Conservation (phyloP, 2,329 filamentous ascomycete genomes). For the Stemphylium vesicarium region DNA sequence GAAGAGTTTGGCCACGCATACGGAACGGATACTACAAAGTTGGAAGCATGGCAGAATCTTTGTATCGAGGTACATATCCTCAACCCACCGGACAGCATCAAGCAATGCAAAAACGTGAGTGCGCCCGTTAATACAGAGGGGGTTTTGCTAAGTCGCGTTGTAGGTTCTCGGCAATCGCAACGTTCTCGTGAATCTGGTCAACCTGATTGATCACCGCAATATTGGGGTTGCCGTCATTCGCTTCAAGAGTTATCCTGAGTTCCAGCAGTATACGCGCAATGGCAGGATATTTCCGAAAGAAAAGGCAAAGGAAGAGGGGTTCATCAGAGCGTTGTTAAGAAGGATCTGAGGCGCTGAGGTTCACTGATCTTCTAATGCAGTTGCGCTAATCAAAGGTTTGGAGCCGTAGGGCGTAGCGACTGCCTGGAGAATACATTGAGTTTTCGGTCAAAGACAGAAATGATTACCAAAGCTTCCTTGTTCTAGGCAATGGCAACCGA, state of each 20-base stretch:
- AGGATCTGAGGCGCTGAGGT: background rate
- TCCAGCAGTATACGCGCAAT: slow-evolving; percentile 16
- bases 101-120: slow-evolving; percentile 22
- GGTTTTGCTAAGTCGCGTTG: background rate
- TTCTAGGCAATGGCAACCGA: too few relatives aligned
- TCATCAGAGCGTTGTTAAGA: slow-evolving; percentile 28
- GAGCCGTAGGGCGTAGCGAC: background rate
- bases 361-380: background rate
- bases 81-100: slow-evolving; percentile 20
- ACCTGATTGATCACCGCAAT: slow-evolving; percentile 28
- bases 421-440: too few relatives aligned
- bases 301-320: slow-evolving; percentile 30
- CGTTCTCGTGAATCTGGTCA: slow-evolving; percentile 27
- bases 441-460: too few relatives aligned
- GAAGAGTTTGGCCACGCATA: slow-evolving; percentile 13
- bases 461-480: too few relatives aligned
- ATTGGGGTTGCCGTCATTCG: slow-evolving; percentile 16
- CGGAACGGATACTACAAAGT: slow-evolving; percentile 10
- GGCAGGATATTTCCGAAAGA: slow-evolving; percentile 8
- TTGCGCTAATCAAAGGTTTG: background rate
- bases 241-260: slow-evolving; percentile 16
- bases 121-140: too few relatives aligned
- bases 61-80: slow-evolving; percentile 24
- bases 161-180: slow-evolving; percentile 17
- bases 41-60: slow-evolving; percentile 27